These are phyloP conservation scores for Candida tropicalis DNA, from an alignment of 1,139 yeast genomes.

Conservation along the genomic window DNA sequence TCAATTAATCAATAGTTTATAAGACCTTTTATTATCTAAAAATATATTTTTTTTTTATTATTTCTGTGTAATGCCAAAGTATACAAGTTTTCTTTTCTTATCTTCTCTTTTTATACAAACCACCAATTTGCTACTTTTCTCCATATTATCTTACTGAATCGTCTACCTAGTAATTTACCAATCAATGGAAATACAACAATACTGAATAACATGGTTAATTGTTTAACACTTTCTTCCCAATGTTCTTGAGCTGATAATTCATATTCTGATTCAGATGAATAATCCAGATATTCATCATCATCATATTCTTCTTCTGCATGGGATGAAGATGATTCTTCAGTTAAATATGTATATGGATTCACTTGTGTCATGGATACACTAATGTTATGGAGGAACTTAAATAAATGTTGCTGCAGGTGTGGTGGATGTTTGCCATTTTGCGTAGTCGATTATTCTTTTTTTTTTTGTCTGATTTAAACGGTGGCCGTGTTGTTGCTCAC, in stretches of 20 bases:
- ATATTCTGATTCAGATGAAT: constrained; percentile 16
- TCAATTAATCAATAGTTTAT: constrained; percentile 30
- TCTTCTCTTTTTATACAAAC: constrained; percentile 17
- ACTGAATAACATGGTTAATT: constrained; percentile 57
- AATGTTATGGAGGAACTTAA: background rate
- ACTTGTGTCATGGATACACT: constrained; percentile 1
- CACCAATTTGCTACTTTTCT: constrained; percentile 35
- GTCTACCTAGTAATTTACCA: constrained; percentile 73
- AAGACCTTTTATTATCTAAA: constrained; percentile 6
- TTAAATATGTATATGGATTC: constrained; percentile 1
- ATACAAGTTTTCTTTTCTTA: constrained; percentile 5
- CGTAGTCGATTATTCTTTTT: no score
- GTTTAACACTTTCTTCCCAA: constrained; percentile 78
- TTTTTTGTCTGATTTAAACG: no score
- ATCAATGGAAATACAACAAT: constrained; percentile 66
- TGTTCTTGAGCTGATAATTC: constrained; percentile 60
- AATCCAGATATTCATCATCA: constrained; percentile 13
- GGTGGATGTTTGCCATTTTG: no score
- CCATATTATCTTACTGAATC: constrained; percentile 52
- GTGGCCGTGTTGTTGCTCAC: no score
- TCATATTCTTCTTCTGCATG: constrained; percentile 8
- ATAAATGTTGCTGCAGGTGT: background rate
- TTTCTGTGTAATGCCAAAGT: no score
- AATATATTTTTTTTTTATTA: no score
- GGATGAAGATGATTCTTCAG: constrained; percentile 2